A percentile compares a stretch with the other conserved stretches of the same genome.
Conservation (phyloP, 2,329 filamentous ascomycete genomes). For the Colletotrichum sublineola region DNA sequence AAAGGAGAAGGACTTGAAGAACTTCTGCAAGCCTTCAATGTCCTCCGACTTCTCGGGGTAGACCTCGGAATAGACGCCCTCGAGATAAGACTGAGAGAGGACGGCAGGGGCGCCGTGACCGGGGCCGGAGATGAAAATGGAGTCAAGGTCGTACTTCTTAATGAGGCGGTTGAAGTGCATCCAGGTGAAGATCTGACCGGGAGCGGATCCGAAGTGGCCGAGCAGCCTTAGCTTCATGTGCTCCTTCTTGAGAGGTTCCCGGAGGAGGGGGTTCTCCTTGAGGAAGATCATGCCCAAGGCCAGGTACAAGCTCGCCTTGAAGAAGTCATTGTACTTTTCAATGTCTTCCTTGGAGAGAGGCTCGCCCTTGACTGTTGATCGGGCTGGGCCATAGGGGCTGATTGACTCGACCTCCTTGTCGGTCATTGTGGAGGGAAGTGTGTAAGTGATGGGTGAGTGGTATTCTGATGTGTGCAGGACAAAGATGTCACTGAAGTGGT, state of each 20-base stretch:
- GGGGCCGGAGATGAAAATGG: slow-evolving; percentile 80
- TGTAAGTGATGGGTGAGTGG: slow-evolving; percentile 12
- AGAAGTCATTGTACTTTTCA: slow-evolving; percentile 78
- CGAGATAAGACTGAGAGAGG: slow-evolving; percentile 81
- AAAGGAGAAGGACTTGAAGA: slow-evolving; percentile 89
- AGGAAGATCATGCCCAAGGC: slow-evolving; percentile 87
- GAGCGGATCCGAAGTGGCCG: slow-evolving; percentile 84
- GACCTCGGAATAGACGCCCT: slow-evolving; percentile 82
- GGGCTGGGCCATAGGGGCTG: slow-evolving; percentile 73
- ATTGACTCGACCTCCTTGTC: slow-evolving; percentile 66
- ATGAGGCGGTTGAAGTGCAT: slow-evolving; percentile 87
- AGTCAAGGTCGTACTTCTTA: slow-evolving; percentile 82
- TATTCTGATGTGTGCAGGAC: slow-evolving; percentile 39
- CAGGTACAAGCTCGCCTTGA: slow-evolving; percentile 80
- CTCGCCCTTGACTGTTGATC: slow-evolving; percentile 72
- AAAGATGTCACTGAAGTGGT: slow-evolving; percentile 48
- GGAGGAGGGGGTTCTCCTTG: slow-evolving; percentile 78
- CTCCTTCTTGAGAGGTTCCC: slow-evolving; percentile 75
- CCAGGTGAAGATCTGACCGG: slow-evolving; percentile 85
- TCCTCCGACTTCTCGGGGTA: slow-evolving; percentile 81
- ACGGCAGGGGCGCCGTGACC: slow-evolving; percentile 84
- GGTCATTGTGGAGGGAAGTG: slow-evolving; percentile 31
- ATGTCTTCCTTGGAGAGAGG: slow-evolving; percentile 77
- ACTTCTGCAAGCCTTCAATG: slow-evolving; percentile 76
- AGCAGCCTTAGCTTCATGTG: slow-evolving; percentile 81